A percentile compares a stretch with the other conserved stretches of the same genome.
These are phyloP conservation scores for Cadophora malorum DNA, from an alignment of 2,329 filamentous ascomycete species.

Conservation along the genomic window DNA sequence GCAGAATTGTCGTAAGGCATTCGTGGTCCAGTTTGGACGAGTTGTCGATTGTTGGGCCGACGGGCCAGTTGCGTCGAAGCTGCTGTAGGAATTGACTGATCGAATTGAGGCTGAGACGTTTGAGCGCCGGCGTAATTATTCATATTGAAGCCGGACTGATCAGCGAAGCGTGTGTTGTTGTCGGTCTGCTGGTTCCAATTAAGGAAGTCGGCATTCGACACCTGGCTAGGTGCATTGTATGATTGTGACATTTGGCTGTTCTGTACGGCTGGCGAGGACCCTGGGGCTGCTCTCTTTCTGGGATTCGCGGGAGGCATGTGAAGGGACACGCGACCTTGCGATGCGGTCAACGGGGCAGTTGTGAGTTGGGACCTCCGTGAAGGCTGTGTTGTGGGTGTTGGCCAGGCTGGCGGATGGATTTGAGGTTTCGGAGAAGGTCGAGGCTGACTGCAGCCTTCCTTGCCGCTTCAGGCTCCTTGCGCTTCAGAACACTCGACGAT, in stretches of 20 bases:
- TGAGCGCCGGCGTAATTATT: constrained; percentile 36
- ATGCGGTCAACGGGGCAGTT: constrained; percentile 25
- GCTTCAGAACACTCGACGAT: constrained; percentile 30
- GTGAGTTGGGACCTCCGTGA: not conserved
- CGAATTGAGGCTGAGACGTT: constrained; percentile 38
- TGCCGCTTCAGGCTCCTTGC: constrained; percentile 32
- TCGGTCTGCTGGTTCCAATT: constrained; percentile 56
- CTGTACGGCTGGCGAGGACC: constrained; percentile 68
- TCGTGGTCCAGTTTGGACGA: constrained; percentile 41
- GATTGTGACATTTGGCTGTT: constrained; percentile 58
- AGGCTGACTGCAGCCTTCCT: constrained; percentile 45
- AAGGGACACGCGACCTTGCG: constrained; percentile 32
- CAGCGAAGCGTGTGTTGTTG: constrained; percentile 43
- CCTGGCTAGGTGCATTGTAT: constrained; percentile 51
- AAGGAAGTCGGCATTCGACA: constrained; percentile 59
- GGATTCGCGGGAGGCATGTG: constrained; percentile 53
- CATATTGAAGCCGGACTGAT: constrained; percentile 44
- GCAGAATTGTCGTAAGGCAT: constrained; percentile 38
- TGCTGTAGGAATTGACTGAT: constrained; percentile 36
- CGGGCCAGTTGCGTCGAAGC: constrained; percentile 45
- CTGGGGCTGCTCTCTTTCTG: constrained; percentile 78
- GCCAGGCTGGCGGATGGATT: constrained; percentile 22
- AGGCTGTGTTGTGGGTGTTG: not conserved
- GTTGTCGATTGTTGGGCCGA: constrained; percentile 43
- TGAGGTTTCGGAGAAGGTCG: constrained; percentile 29